phyloP scores from a whole-genome alignment of 495 filamentous ascomycete genomes.

The Astrothelium subdiscretum region DNA sequence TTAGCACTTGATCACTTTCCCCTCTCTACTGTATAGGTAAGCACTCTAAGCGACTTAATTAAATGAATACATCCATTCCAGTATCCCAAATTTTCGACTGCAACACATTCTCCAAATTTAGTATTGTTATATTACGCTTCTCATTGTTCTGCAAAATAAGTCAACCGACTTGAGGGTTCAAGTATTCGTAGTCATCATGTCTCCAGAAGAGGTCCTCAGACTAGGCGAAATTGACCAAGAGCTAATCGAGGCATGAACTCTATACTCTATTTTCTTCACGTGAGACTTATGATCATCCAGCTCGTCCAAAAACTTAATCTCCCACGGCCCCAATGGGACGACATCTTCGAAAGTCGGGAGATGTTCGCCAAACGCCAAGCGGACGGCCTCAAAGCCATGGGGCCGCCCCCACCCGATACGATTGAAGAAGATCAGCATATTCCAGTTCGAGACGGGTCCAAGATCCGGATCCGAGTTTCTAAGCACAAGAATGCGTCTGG shows the following conservation, averaged over 20 bases:
- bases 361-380: neutral
- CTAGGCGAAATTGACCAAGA: neutral
- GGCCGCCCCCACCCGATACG: constrained; percentile 3
- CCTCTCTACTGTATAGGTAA: no score
- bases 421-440: constrained; percentile 21
- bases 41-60: no score
- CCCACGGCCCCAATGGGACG: neutral
- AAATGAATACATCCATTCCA: no score
- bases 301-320: neutral
- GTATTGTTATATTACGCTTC: no score
- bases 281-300: neutral
- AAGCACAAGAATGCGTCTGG: constrained; percentile 17
- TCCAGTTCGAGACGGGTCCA: constrained; percentile 31
- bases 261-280: neutral
- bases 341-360: neutral
- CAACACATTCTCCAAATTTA: no score
- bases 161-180: neutral
- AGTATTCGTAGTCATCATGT: neutral
- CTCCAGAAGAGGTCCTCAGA: neutral
- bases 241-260: neutral
- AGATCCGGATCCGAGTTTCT: constrained; percentile 28
- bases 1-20: no score
- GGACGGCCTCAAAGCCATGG: neutral
- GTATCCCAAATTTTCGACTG: no score
- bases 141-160: neutral